These are phyloP conservation scores for Dactylellina parvicollis DNA, from an alignment of 2,329 filamentous ascomycete genomes.

Conservation along the genomic window DNA sequence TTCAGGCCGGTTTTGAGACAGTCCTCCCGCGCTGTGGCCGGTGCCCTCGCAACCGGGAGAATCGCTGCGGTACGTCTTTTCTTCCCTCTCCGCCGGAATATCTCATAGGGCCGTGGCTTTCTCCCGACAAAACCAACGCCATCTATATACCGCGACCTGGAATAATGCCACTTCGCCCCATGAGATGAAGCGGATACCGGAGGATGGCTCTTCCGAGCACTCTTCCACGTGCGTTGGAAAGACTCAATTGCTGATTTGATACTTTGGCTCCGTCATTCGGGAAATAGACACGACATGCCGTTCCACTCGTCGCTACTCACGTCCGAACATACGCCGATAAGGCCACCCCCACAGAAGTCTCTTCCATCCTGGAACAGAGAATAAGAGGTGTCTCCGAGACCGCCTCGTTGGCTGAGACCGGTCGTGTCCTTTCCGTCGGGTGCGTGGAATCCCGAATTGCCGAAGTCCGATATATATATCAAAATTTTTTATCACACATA, in stretches of 20 bases:
- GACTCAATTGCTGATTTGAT: constrained; percentile 62
- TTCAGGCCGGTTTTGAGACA: constrained; percentile 98
- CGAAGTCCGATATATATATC: constrained; percentile 24
- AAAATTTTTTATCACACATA: background rate
- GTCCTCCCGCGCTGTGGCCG: constrained; percentile 86
- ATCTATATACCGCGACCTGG: constrained; percentile 62
- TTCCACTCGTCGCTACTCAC: constrained; percentile 78
- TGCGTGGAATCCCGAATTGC: constrained; percentile 68
- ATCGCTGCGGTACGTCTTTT: constrained; percentile 88
- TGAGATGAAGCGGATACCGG: constrained; percentile 57
- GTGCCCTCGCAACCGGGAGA: constrained; percentile 89
- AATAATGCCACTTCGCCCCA: constrained; percentile 59
- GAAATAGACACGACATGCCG: constrained; percentile 81
- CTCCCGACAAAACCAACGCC: constrained; percentile 61
- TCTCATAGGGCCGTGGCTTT: constrained; percentile 62
- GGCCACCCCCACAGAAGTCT: constrained; percentile 96
- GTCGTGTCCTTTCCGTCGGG: constrained; percentile 98
- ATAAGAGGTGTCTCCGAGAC: constrained; percentile 99
- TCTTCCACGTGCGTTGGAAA: constrained; percentile 8
- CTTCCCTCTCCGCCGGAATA: constrained; percentile 60
- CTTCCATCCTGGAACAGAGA: constrained; percentile 98
- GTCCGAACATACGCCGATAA: constrained; percentile 91
- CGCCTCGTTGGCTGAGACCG: constrained; percentile 94
- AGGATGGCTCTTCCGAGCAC: constrained; percentile 41
- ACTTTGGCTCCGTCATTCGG: constrained; percentile 59